Evolutionary conservation across 2,329 filamentous ascomycete species (phyloP), one percentile per base, ranked within the genome.

Genomic region (Claviceps arundinis): DNA sequence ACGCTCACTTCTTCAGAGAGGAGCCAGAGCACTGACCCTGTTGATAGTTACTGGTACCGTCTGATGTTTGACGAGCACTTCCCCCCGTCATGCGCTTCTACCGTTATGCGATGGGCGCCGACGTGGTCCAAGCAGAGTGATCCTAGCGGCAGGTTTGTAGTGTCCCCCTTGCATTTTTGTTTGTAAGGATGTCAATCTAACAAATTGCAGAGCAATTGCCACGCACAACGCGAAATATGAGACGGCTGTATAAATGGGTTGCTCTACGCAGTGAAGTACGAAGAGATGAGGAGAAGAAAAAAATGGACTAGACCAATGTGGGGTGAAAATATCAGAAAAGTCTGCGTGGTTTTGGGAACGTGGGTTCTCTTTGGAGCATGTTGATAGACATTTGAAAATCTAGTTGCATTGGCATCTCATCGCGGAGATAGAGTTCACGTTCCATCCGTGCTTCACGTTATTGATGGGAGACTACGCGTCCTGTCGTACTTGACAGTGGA

Each of bases 1-100:
- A 22, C 22, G n/a, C 1, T 5, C 11, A 13, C 16, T 34, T 13
- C 16, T 17, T 8, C 2, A 17, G n/a, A 37, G 14, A 16, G n/a
- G 2, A 16, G 5, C 3, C 43, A 34, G 42, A 26, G 34, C 22
- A 46, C 41, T 50, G 7, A 50, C 16, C 14, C 19, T 46, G 34
- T 45, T 16, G 22, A 45, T 14, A 85, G 82, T 47, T 94, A 95
- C 78, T 98, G 93, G 93, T 98, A 98, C 74, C 85, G 93, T 62
- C 78, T 75, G 68, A 97, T 98, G 91, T 98, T 97, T 67, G 93
- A 98, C 69, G 91, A 98, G 78, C 91, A 94, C 71, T 98, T 97
- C 80, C 93, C 93, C 47, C 79, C 84, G 52, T 84, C 84, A 64
- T 97, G 91, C 67, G 94, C 93, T 8, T 84, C 81, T 54, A 98